These are phyloP conservation scores for Arthrobotrys conoides DNA, from an alignment of 2,329 filamentous ascomycete genomes.

Conservation along the genomic window DNA sequence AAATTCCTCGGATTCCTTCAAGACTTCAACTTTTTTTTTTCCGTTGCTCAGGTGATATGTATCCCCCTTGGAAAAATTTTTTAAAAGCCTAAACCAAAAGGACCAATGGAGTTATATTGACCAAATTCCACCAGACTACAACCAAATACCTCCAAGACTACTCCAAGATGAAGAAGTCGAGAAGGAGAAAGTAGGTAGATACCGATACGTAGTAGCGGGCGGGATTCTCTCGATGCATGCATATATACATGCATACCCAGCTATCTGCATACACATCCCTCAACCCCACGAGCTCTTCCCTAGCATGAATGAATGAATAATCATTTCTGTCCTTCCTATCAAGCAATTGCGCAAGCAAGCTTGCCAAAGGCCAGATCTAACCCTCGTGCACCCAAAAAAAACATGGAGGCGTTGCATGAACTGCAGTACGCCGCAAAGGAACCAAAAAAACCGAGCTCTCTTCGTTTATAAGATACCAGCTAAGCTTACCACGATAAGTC, in stretches of 20 bases:
- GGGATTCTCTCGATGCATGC: too few species aligned
- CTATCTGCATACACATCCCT: too few species aligned
- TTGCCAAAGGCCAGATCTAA: not conserved
- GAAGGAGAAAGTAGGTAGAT: too few species aligned
- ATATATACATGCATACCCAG: not conserved
- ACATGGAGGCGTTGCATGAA: not conserved
- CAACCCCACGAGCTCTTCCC: too few species aligned
- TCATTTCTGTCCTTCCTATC: not conserved
- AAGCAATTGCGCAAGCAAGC: not conserved
- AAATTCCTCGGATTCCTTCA: not conserved
- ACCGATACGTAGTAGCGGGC: too few species aligned
- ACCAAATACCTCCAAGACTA: not conserved
- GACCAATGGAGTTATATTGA: not conserved
- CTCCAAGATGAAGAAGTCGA: not conserved
- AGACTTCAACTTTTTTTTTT: not conserved
- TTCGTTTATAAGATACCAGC: not conserved
- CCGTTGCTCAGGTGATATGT: not conserved
- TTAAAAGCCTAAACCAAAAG: not conserved
- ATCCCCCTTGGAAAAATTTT: not conserved
- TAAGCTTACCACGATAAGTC: slow-evolving; percentile 3
- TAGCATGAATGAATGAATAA: too few species aligned
- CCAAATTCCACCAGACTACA: too few species aligned
- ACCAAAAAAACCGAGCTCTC: slow-evolving; percentile 5
- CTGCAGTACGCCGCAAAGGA: not conserved
- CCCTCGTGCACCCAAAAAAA: not conserved